Evolutionary conservation across 441 rosid species (phyloP).

Genomic region (Populus hybrid): DNA sequence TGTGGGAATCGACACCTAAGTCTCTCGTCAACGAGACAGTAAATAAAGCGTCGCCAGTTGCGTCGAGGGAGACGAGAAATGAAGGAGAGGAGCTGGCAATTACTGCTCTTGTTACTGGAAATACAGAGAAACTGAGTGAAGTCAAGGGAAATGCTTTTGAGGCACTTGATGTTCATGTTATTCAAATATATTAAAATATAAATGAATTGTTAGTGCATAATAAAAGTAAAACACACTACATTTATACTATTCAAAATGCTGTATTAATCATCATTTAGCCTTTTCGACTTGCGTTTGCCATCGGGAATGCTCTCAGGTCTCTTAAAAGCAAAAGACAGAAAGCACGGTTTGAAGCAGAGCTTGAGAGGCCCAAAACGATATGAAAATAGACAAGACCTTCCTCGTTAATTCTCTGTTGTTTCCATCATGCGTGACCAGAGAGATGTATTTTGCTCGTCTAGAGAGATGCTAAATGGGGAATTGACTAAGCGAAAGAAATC

Average conservation of each 20-base stretch:
- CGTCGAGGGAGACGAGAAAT: conserved; percentile 31
- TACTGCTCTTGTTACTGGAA: conserved; percentile 61
- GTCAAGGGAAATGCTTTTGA: conserved; percentile 22
- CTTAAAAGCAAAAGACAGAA: too few species aligned
- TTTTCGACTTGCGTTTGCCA: not conserved
- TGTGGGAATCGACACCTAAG: conserved; percentile 36
- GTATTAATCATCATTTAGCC: too few species aligned
- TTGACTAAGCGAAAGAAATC: not conserved
- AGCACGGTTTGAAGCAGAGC: not conserved
- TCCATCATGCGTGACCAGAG: not conserved
- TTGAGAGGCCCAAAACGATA: too few species aligned
- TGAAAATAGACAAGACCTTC: too few species aligned
- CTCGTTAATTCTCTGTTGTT: not conserved
- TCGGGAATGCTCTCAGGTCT: not conserved
- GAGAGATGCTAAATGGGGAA: not conserved
- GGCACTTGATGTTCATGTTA: conserved; percentile 46
- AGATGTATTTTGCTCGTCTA: too few species aligned
- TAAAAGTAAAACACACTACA: too few species aligned
- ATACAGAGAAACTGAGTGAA: conserved; percentile 35
- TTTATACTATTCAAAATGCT: too few species aligned
- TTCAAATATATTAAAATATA: too few species aligned
- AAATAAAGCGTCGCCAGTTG: conserved; percentile 39
- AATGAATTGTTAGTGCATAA: too few species aligned
- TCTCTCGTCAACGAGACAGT: conserved; percentile 44
- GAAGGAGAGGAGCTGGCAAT: conserved; percentile 64